These are phyloP conservation scores for Fabrea salina DNA, from an alignment of 169 alveolate genomes.

Conservation along the genomic window DNA sequence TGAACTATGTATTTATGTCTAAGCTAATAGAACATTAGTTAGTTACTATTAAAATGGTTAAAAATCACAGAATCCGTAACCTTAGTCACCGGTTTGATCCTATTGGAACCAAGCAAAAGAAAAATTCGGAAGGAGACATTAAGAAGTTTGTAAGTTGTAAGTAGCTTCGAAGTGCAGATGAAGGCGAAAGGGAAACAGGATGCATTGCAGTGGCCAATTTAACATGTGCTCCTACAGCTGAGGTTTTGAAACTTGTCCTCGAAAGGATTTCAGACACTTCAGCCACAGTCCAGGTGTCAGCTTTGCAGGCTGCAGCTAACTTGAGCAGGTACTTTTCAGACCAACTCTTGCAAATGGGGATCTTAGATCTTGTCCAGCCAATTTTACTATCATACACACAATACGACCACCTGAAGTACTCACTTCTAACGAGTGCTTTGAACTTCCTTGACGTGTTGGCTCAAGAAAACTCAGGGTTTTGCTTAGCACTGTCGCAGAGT, in stretches of 20 bases:
- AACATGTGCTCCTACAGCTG: not conserved
- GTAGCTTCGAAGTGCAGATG: not conserved
- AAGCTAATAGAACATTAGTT: too few species aligned
- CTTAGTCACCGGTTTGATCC: too few species aligned
- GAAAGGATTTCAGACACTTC: constrained; percentile 15
- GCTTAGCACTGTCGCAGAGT: not conserved
- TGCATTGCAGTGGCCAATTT: constrained; percentile 26
- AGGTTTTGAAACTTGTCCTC: not conserved
- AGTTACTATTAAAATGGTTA: too few species aligned
- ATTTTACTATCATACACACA: not conserved
- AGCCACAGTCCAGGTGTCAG: constrained; percentile 7
- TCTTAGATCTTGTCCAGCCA: not conserved
- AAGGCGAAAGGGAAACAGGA: not conserved
- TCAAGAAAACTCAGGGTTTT: not conserved
- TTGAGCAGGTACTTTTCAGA: not conserved
- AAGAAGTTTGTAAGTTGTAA: not conserved
- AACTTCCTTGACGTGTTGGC: not conserved
- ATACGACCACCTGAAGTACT: not conserved
- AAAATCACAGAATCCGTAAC: too few species aligned
- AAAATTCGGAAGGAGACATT: too few species aligned
- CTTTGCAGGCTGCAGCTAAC: constrained; percentile 7
- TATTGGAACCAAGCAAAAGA: too few species aligned
- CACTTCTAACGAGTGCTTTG: not conserved
- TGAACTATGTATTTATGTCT: too few species aligned
- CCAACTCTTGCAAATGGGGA: not conserved